Conservation (phyloP, 208 protist species). For the Wallacemonas rigidus region DNA sequence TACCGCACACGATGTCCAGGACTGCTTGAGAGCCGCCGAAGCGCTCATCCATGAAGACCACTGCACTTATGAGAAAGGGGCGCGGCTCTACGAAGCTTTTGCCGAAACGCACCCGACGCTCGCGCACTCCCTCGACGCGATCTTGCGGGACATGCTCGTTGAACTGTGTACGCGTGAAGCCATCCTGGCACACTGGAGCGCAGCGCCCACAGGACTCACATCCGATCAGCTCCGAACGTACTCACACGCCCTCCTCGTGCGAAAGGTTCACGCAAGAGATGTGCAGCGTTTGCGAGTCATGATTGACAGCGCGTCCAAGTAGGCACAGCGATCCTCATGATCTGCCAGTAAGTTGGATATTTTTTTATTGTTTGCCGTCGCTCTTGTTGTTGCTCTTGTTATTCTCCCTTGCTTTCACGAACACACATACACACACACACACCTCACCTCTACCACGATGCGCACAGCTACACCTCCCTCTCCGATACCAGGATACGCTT, state of each 20-base stretch:
- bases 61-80: conserved; percentile 38
- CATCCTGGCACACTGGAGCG: conserved; percentile 53
- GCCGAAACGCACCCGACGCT: neutral
- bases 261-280: conserved; percentile 27
- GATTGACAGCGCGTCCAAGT: neutral
- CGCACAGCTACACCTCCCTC: too few species aligned
- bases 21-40: conserved; percentile 39
- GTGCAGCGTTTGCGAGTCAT: conserved; percentile 28
- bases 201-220: conserved; percentile 20
- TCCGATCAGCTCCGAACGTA: conserved; percentile 69
- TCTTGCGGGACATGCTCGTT: conserved; percentile 43
- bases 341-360: too few species aligned
- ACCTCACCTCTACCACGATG: too few species aligned
- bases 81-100: neutral
- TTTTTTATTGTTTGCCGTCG: too few species aligned
- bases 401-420: too few species aligned
- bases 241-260: conserved; percentile 46
- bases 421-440: too few species aligned
- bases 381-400: too few species aligned
- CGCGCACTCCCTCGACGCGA: neutral
- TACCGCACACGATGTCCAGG: conserved; percentile 21
- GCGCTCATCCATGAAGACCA: conserved; percentile 52
- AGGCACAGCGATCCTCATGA: too few species aligned
- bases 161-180: conserved; percentile 48
- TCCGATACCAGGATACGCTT: too few species aligned